phyloP scores from a whole-genome alignment of 805 yeast genomes.

The Metschnikowia sp. region DNA sequence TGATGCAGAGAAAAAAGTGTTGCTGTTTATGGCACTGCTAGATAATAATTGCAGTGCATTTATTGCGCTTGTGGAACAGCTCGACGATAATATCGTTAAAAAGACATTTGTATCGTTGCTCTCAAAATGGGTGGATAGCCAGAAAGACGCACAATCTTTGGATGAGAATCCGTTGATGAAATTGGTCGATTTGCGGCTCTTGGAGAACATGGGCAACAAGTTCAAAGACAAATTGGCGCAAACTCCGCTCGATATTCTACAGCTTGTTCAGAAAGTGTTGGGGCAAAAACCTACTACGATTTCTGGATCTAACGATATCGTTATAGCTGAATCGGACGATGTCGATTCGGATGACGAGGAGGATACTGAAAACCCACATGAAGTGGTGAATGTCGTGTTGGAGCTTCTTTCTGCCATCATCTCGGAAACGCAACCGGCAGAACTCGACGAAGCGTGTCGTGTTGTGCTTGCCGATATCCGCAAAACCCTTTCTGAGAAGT shows the following conservation, averaged over 20 bases:
- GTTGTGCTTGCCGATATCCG: slow-evolving; percentile 28
- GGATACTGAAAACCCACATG: slow-evolving; percentile 25
- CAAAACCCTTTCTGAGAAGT: slow-evolving; percentile 11
- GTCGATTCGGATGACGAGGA: slow-evolving; percentile 17
- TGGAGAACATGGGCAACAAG: slow-evolving; percentile 57
- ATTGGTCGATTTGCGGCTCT: slow-evolving; percentile 57
- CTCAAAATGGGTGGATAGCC: slow-evolving; percentile 54
- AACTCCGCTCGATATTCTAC: slow-evolving; percentile 56
- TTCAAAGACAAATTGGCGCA: slow-evolving; percentile 56
- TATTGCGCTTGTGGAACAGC: slow-evolving; percentile 43
- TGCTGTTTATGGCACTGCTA: slow-evolving; percentile 25
- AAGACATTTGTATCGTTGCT: slow-evolving; percentile 50
- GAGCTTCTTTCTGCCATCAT: slow-evolving; percentile 37
- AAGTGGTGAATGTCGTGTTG: slow-evolving; percentile 28
- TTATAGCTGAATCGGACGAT: slow-evolving; percentile 13
- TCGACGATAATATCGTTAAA: slow-evolving; percentile 47
- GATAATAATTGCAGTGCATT: slow-evolving; percentile 27
- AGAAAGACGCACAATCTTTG: slow-evolving; percentile 6
- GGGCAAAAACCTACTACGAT: slow-evolving; percentile 16
- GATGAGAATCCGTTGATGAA: slow-evolving; percentile 48
- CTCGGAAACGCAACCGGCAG: slow-evolving; percentile 25
- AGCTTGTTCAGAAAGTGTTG: slow-evolving; percentile 28
- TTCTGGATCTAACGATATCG: background rate
- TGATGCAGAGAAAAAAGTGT: slow-evolving; percentile 25
- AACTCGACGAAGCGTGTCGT: slow-evolving; percentile 28